A percentile compares a stretch with the other conserved stretches of the same genome.
Evolutionary conservation across 2,329 filamentous ascomycete species (phyloP).

Genomic region (Curvularia sp.): DNA sequence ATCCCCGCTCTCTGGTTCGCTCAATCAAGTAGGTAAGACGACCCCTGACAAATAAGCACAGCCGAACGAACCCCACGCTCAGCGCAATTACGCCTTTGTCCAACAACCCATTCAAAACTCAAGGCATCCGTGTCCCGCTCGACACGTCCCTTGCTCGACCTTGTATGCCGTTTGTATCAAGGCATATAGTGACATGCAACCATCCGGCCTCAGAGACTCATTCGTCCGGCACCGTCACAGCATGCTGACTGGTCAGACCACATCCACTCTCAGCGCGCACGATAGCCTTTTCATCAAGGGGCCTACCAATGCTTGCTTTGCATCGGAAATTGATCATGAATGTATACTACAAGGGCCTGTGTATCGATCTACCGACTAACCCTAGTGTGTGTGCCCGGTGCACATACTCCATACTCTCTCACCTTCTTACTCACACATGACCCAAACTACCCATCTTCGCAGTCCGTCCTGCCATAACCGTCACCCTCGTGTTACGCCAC

Average conservation of each 20-base stretch:
- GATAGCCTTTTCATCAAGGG: conserved; percentile 14
- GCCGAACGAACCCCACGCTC: conserved; percentile 14
- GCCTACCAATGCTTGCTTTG: conserved; percentile 17
- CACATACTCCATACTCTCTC: conserved; percentile 14
- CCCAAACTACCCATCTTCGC: conserved; percentile 18
- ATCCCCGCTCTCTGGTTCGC: conserved; percentile 16
- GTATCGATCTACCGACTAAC: conserved; percentile 20
- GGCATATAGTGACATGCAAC: conserved; percentile 36
- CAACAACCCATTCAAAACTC: conserved; percentile 27
- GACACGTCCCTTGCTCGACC: conserved; percentile 33
- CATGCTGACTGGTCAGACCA: conserved; percentile 19
- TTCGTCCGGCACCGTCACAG: conserved; percentile 29
- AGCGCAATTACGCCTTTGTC: conserved; percentile 22
- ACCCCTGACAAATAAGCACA: conserved; percentile 18
- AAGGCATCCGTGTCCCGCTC: conserved; percentile 36
- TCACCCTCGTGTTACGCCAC: conserved; percentile 18
- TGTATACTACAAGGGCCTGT: conserved; percentile 20
- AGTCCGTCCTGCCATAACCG: conserved; percentile 15
- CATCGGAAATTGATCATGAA: conserved; percentile 16
- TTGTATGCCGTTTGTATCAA: conserved; percentile 37
- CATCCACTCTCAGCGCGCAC: background rate
- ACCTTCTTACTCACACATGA: conserved; percentile 17
- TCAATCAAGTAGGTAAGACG: conserved; percentile 39
- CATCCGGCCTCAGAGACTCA: conserved; percentile 18
- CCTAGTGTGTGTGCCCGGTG: conserved; percentile 18